These are phyloP conservation scores for Friedmanniomyces simplex DNA, from an alignment of 495 filamentous ascomycete genomes.

Conservation along the genomic window DNA sequence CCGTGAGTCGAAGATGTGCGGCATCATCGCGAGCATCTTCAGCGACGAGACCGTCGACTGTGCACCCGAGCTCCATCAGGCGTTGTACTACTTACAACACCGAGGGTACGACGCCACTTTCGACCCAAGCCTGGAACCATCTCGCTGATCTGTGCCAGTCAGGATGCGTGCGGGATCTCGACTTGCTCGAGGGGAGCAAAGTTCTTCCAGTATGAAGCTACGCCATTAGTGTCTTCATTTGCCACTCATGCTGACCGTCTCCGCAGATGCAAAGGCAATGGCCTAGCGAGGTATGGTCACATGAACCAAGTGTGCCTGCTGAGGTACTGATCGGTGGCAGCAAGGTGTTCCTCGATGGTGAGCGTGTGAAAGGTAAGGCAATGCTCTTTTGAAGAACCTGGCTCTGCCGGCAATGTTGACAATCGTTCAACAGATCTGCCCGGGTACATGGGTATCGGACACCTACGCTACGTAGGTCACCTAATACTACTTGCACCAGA, in stretches of 20 bases:
- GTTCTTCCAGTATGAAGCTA: constrained; percentile 50
- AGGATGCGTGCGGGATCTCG: constrained; percentile 85
- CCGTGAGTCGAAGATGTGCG: constrained; percentile 53
- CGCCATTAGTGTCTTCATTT: constrained; percentile 26
- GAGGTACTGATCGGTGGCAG: constrained; percentile 25
- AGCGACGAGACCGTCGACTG: constrained; percentile 47
- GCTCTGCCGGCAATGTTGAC: neutral
- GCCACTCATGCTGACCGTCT: neutral
- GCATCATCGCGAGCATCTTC: constrained; percentile 73
- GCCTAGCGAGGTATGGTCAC: constrained; percentile 49
- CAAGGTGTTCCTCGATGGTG: constrained; percentile 74
- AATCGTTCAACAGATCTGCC: constrained; percentile 52
- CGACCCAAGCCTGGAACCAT: constrained; percentile 32
- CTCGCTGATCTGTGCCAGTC: constrained; percentile 50
- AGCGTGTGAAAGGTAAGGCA: constrained; percentile 39
- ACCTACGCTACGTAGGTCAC: constrained; percentile 56
- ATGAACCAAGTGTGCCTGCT: neutral
- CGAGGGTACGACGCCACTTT: neutral
- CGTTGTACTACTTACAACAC: constrained; percentile 70
- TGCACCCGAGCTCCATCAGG: constrained; percentile 77
- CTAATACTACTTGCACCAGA: neutral
- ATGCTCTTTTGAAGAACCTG: neutral
- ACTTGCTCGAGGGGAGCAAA: constrained; percentile 69
- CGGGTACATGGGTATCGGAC: constrained; percentile 81
- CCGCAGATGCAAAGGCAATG: constrained; percentile 26